phyloP scores from a whole-genome alignment of 805 yeast genomes.

The Candida ipomoeae region DNA sequence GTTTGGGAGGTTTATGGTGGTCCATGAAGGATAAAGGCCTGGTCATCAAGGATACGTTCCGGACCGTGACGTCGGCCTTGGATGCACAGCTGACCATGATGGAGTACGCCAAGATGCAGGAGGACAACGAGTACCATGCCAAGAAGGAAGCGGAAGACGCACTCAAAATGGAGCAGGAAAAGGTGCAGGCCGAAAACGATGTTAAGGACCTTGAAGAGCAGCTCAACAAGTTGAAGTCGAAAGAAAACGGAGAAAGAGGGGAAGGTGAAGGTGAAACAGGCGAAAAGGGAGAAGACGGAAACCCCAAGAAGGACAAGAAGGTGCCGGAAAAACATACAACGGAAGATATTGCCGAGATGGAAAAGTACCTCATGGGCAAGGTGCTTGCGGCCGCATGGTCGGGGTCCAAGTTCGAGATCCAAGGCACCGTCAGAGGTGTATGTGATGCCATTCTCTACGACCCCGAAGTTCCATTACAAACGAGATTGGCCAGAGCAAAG shows the following conservation, averaged over 20 bases:
- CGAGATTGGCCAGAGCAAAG: slow-evolving; percentile 58
- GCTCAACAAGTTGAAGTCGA: slow-evolving; percentile 8
- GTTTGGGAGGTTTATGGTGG: slow-evolving; percentile 63
- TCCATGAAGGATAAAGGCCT: slow-evolving; percentile 71
- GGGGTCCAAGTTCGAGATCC: slow-evolving; percentile 75
- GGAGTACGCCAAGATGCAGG: slow-evolving; percentile 65
- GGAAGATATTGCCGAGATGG: slow-evolving; percentile 67
- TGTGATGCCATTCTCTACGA: slow-evolving; percentile 66
- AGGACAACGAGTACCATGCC: slow-evolving; percentile 44
- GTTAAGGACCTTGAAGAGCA: slow-evolving; percentile 17
- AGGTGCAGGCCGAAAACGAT: slow-evolving; percentile 24
- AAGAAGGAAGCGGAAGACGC: slow-evolving; percentile 30
- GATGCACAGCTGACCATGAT: slow-evolving; percentile 79
- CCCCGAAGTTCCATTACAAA: slow-evolving; percentile 42
- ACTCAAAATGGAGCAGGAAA: slow-evolving; percentile 22
- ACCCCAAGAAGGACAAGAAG: slow-evolving; percentile 9
- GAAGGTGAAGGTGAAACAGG: too few species aligned
- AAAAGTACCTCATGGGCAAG: slow-evolving; percentile 71
- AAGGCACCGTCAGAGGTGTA: slow-evolving; percentile 64
- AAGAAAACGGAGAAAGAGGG: neutral
- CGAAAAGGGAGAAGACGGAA: neutral
- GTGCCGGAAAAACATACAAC: slow-evolving; percentile 43
- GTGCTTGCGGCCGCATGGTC: slow-evolving; percentile 83
- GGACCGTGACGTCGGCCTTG: slow-evolving; percentile 65
- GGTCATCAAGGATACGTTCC: slow-evolving; percentile 66